phyloP scores from a whole-genome alignment of 2,329 filamentous ascomycete genomes.

The Arachnopeziza araneosa region DNA sequence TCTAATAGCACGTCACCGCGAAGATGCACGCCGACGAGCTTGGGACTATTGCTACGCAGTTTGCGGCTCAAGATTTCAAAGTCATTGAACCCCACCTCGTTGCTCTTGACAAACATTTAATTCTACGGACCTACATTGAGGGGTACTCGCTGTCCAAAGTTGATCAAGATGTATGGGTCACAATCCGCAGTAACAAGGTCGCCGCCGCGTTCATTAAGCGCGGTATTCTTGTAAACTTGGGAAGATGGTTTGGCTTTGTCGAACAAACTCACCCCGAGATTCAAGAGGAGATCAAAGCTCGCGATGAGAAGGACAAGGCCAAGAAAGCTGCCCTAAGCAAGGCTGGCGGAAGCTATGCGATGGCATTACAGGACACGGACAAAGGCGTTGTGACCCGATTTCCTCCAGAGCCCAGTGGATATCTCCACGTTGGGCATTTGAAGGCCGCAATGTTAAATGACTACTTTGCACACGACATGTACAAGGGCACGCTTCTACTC shows the following conservation, averaged over 20 bases:
- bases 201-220: slow-evolving; percentile 76
- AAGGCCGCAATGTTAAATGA: slow-evolving; percentile 93
- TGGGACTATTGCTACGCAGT: slow-evolving; percentile 43
- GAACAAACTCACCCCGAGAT: slow-evolving; percentile 78
- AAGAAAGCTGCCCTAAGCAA: slow-evolving; percentile 66
- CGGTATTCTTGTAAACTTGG: slow-evolving; percentile 68
- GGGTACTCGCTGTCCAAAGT: slow-evolving; percentile 72
- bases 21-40: slow-evolving; percentile 55
- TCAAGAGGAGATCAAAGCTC: slow-evolving; percentile 60
- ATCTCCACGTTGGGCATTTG: slow-evolving; percentile 92
- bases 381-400: slow-evolving; percentile 90
- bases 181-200: slow-evolving; percentile 79
- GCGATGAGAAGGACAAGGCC: slow-evolving; percentile 62
- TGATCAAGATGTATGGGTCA: slow-evolving; percentile 79
- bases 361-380: slow-evolving; percentile 77
- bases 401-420: slow-evolving; percentile 81
- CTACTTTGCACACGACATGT: slow-evolving; percentile 92
- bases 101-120: slow-evolving; percentile 81
- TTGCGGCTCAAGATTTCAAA: slow-evolving; percentile 69
- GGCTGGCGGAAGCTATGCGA: slow-evolving; percentile 82
- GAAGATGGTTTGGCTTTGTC: slow-evolving; percentile 82
- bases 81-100: slow-evolving; percentile 67
- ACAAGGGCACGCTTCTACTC: slow-evolving; percentile 83
- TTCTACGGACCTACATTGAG: slow-evolving; percentile 77
- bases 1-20: slow-evolving; percentile 13